Evolutionary conservation across 164 flowering plant genomes (phyloP).

Genomic region (Platanus orientalis): DNA sequence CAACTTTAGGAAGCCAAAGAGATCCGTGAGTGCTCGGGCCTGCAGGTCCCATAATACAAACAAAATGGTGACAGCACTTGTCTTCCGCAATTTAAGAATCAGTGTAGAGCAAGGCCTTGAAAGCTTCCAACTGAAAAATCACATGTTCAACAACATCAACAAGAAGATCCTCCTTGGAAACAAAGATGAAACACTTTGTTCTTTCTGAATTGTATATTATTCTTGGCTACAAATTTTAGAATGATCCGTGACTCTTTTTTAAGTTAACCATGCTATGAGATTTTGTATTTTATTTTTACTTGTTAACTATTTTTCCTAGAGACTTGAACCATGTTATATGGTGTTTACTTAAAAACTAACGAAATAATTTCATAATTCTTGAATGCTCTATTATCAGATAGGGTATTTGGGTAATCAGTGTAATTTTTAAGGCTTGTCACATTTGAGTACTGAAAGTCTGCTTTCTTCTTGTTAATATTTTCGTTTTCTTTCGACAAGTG

Average conservation of each 20-base stretch:
- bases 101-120: neutral
- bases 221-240: conserved; percentile 21
- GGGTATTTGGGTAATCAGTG: no score
- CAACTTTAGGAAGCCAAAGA: no score
- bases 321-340: neutral
- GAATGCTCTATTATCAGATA: no score
- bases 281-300: neutral
- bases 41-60: no score
- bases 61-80: neutral
- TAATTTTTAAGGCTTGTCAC: no score
- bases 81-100: neutral
- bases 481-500: no score
- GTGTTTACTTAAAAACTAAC: no score
- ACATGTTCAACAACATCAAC: conserved; percentile 19
- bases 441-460: no score
- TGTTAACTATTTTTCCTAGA: neutral
- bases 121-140: conserved; percentile 10
- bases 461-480: no score
- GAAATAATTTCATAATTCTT: no score
- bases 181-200: conserved; percentile 1
- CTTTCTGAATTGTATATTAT: neutral
- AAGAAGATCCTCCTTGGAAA: neutral
- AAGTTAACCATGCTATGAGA: no score
- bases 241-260: conserved; percentile 24
- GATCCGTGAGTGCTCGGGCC: no score